These are phyloP conservation scores for Calocera viscosa DNA, from an alignment of 768 basidiomycete genomes.

Conservation along the genomic window DNA sequence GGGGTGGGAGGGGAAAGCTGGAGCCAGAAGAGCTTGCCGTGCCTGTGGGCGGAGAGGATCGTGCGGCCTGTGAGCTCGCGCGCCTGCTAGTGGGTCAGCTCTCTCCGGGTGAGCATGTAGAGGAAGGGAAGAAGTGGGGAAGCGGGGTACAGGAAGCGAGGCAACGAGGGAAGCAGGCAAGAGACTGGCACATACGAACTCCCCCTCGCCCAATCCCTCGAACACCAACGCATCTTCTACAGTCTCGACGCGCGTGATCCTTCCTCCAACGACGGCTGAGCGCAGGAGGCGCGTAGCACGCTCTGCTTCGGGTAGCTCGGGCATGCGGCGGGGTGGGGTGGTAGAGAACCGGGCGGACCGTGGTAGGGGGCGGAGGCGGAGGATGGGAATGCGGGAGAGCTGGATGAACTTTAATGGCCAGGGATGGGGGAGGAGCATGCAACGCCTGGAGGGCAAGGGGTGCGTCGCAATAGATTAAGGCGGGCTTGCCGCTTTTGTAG, in stretches of 20 bases:
- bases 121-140: too few species aligned
- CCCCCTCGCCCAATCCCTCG: constrained; percentile 39
- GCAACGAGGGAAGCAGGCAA: background rate
- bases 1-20: constrained; percentile 27
- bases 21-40: constrained; percentile 39
- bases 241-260: constrained; percentile 46
- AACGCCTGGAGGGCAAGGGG: too few species aligned
- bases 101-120: too few species aligned
- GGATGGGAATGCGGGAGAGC: background rate
- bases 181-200: constrained; percentile 45
- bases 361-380: background rate
- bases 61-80: constrained; percentile 35
- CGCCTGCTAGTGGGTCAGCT: too few species aligned
- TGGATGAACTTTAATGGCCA: too few species aligned
- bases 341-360: background rate
- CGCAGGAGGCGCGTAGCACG: constrained; percentile 47
- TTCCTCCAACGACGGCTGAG: constrained; percentile 40
- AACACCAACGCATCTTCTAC: constrained; percentile 52
- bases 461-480: too few species aligned
- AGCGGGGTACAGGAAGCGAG: constrained; percentile 13
- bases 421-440: too few species aligned
- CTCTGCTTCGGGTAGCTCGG: constrained; percentile 46
- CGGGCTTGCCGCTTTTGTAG: too few species aligned
- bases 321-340: background rate
- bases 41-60: constrained; percentile 24